Base-by-base conservation (phyloP, 2,329 filamentous ascomycete species). In the Aspergillus sp. region DNA sequence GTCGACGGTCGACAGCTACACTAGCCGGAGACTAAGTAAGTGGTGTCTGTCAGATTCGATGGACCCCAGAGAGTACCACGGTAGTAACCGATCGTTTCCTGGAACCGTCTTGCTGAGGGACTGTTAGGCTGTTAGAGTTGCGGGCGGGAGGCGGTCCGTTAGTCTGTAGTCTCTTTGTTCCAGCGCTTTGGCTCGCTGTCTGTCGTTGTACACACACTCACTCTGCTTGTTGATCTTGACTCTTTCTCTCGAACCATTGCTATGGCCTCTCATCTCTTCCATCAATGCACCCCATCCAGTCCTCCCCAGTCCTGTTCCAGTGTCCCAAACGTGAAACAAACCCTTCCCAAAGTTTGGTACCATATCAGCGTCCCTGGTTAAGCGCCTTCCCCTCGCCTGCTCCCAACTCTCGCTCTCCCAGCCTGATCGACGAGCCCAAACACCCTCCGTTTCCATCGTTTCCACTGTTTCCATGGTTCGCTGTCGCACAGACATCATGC, bases 71-170 rank as follows among this genome's bases (percentile, higher is more conserved):
- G 27, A 31, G 27, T 31, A 31, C 27, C 27, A 31, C 37, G 37
- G 37, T 17, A n/a, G 17, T 17, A 31, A 50, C 31, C 31, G 23
- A 50, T 15, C 47, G 19, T 23, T 50, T 40, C 47, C 47, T 37
- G 31, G 47, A 50, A 50, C 11, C 31, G 19, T 17, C 47, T 50
- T n/a, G 35, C 23, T 31, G 49, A 48, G 39, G 53, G 46, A 44
- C 46, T 24, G 47, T 19, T 40, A 31, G 46, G 21, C 50, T 56
- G 58, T 61, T 57, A 63, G 61, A 66, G 59, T 65, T 64, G 50
- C 64, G 62, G 64, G 64, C 63, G 63, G 64, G 64, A 65, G 55
- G 58, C 64, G 64, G 64, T 58, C 64, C 64, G 62, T 63, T 61
- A 66, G 57, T 24, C 54, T 58, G 27, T 31, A 9, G 27, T 55